Evolutionary conservation across 1,284 basidiomycete genomes (phyloP).

Genomic region (Ceratobasidium sp.): DNA sequence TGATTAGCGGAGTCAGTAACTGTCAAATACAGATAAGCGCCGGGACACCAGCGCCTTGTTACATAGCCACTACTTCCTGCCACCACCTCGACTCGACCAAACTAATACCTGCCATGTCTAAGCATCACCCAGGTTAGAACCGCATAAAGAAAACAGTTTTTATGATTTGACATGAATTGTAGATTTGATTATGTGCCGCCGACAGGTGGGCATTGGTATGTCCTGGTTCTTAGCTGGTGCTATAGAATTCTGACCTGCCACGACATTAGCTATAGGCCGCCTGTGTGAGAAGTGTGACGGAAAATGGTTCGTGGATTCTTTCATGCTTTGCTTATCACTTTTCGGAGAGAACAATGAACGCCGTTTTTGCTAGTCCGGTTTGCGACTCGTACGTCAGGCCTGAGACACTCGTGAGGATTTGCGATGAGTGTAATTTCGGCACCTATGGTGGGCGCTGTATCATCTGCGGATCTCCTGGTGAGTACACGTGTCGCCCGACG

Average conservation of each 20-base stretch:
- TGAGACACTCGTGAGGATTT: slow-evolving; percentile 96
- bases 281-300: slow-evolving; percentile 99
- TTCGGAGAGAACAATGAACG: not conserved
- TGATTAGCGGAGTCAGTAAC: slow-evolving; percentile 11
- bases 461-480: slow-evolving; percentile 94
- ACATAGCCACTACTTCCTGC: slow-evolving; percentile 27
- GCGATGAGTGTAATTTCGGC: slow-evolving; percentile 99
- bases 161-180: slow-evolving; percentile 34
- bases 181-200: slow-evolving; percentile 97
- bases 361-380: slow-evolving; percentile 78
- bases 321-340: not conserved
- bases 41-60: not conserved
- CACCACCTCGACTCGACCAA: slow-evolving; percentile 51
- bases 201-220: slow-evolving; percentile 94
- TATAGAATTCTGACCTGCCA: not conserved
- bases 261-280: slow-evolving; percentile 86
- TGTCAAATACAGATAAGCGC: not conserved
- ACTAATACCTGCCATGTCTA: slow-evolving; percentile 73
- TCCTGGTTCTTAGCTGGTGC: slow-evolving; percentile 47
- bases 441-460: slow-evolving; percentile 97
- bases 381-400: slow-evolving; percentile 99
- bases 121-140: slow-evolving; percentile 89
- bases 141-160: not conserved
- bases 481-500: slow-evolving; percentile 52
- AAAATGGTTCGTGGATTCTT: slow-evolving; percentile 82